A percentile compares a stretch with the other conserved stretches of the same genome.
phyloP scores from a whole-genome alignment of 2,329 filamentous ascomycete genomes.

The Stylonectria norvegica region DNA sequence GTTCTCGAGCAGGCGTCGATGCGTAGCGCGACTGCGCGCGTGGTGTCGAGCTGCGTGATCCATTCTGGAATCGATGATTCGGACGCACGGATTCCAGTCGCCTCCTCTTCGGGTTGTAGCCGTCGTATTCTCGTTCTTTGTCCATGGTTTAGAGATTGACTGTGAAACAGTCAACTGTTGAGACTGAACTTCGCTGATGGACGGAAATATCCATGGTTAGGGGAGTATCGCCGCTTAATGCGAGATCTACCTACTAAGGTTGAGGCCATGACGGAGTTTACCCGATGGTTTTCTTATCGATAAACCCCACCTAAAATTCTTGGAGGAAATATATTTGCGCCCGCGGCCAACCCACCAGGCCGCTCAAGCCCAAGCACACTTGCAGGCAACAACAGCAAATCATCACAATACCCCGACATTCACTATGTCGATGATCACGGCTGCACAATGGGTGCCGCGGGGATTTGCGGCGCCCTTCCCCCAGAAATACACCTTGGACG shows the following conservation, averaged over 20 bases:
- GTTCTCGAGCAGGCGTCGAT: conserved; percentile 36
- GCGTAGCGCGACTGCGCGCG: conserved; percentile 38
- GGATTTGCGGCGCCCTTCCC: conserved; percentile 75
- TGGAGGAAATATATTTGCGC: conserved; percentile 30
- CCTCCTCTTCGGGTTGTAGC: conserved; percentile 39
- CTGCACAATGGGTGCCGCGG: conserved; percentile 71
- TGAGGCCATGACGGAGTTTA: conserved; percentile 21
- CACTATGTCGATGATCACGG: conserved; percentile 71
- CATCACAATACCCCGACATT: conserved; percentile 29
- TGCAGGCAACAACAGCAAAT: conserved; percentile 12
- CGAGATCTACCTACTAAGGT: too few relatives aligned
- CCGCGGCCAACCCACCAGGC: conserved; percentile 9
- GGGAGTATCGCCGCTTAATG: neutral
- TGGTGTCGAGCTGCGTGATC: conserved; percentile 33
- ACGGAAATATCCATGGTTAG: conserved; percentile 1
- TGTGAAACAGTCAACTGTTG: too few relatives aligned
- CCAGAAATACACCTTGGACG: conserved; percentile 70
- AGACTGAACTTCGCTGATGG: too few relatives aligned
- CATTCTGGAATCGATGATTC: conserved; percentile 29
- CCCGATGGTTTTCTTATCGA: conserved; percentile 34
- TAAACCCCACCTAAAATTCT: conserved; percentile 38
- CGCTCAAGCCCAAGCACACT: conserved; percentile 6
- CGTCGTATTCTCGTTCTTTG: conserved; percentile 36
- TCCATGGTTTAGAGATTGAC: too few relatives aligned
- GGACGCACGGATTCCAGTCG: conserved; percentile 34